phyloP scores from a whole-genome alignment of 2,329 filamentous ascomycete genomes.

The Xylaria sp. region DNA sequence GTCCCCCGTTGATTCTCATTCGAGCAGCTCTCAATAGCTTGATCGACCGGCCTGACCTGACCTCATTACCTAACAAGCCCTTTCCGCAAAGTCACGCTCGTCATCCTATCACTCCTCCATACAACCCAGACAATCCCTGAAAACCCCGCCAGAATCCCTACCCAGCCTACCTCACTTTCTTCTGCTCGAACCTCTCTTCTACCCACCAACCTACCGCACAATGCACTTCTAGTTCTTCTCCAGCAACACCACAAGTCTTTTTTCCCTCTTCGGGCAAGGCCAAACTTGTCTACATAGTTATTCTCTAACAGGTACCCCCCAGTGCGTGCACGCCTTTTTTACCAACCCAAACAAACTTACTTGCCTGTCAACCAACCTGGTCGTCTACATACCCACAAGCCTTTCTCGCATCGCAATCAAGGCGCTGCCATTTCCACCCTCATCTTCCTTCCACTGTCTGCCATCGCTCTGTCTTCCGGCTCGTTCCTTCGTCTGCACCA shows the following conservation, averaged over 20 bases:
- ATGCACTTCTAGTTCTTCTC: conserved; percentile 36
- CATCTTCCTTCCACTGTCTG: conserved; percentile 18
- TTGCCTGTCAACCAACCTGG: conserved; percentile 22
- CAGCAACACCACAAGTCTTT: conserved; percentile 29
- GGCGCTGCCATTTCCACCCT: conserved; percentile 27
- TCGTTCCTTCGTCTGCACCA: conserved; percentile 29
- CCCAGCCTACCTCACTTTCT: conserved; percentile 38
- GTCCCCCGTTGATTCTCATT: conserved; percentile 37
- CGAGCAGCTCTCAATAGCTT: conserved; percentile 39
- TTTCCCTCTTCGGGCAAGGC: conserved; percentile 20
- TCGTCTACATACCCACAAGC: conserved; percentile 24
- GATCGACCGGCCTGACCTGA: conserved; percentile 39
- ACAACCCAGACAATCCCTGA: conserved; percentile 40
- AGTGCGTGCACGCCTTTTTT: conserved; percentile 34
- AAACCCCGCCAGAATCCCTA: conserved; percentile 48
- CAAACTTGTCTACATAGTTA: conserved; percentile 23
- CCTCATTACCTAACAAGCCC: conserved; percentile 46
- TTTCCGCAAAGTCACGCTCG: conserved; percentile 50
- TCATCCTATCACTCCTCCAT: conserved; percentile 46
- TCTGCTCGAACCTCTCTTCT: conserved; percentile 45
- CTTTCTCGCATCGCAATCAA: conserved; percentile 30
- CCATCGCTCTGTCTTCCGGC: conserved; percentile 22
- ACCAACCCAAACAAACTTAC: conserved; percentile 22
- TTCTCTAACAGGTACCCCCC: conserved; percentile 32
- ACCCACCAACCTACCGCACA: conserved; percentile 33